A percentile compares a stretch with the other conserved stretches of the same genome.
Evolutionary conservation across 768 basidiomycete species (phyloP).

Genomic region (Podaxis sp.): DNA sequence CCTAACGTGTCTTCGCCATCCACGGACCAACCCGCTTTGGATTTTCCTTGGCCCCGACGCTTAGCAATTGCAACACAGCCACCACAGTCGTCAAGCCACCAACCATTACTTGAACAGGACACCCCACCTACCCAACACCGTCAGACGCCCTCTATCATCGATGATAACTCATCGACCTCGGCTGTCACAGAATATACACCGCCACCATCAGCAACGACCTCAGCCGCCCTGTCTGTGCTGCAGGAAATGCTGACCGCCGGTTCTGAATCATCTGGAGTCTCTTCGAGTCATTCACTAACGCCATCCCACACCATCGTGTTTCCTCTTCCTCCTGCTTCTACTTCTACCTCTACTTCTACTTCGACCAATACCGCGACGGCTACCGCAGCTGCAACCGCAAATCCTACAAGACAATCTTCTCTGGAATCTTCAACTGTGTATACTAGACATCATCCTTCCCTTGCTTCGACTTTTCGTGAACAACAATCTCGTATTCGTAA

Average conservation of each 20-base stretch:
- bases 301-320: constrained; percentile 5
- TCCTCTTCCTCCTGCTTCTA: not conserved
- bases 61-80: constrained; percentile 7
- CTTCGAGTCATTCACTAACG: constrained; percentile 10
- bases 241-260: not conserved
- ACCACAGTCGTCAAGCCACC: not conserved
- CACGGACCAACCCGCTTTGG: constrained; percentile 1
- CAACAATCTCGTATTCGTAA: not conserved
- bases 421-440: constrained; percentile 1
- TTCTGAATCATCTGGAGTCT: constrained; percentile 5
- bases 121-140: not conserved
- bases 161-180: constrained; percentile 8
- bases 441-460: not conserved
- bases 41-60: not conserved
- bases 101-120: not conserved
- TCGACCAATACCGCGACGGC: not conserved
- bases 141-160: constrained; percentile 5
- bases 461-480: constrained; percentile 4
- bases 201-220: constrained; percentile 2
- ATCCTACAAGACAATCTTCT: constrained; percentile 3
- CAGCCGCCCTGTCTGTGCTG: not conserved
- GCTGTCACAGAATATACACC: constrained; percentile 8
- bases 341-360: not conserved
- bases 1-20: not conserved
- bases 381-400: not conserved